Evolutionary conservation across 148 eudicot species (phyloP).

Genomic region (Pouteria glomerata): DNA sequence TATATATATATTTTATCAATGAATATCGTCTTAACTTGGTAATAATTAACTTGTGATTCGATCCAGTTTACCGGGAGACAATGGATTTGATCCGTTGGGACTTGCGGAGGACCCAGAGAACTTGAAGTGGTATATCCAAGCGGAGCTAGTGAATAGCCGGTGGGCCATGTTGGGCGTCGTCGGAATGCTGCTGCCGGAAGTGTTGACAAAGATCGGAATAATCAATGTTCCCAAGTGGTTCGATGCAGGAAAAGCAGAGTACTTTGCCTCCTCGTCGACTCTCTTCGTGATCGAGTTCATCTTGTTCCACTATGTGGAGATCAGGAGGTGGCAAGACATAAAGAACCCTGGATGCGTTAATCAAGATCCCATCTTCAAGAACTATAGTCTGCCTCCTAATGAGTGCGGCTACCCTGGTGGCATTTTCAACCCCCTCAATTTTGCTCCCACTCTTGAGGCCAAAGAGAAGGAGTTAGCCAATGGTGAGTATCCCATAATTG

Average conservation of each 20-base stretch:
- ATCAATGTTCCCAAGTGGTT: slow-evolving; percentile 81
- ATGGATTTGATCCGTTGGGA: slow-evolving; percentile 92
- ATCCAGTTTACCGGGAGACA: slow-evolving; percentile 92
- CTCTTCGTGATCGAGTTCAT: slow-evolving; percentile 96
- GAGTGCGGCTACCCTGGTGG: slow-evolving; percentile 96
- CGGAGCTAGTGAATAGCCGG: slow-evolving; percentile 86
- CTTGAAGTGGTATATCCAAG: slow-evolving; percentile 87
- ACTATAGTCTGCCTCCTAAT: slow-evolving; percentile 83
- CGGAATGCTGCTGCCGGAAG: slow-evolving; percentile 92
- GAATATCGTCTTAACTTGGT: too few relatives aligned
- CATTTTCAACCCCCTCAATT: slow-evolving; percentile 92
- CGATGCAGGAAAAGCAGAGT: slow-evolving; percentile 84
- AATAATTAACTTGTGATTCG: too few relatives aligned
- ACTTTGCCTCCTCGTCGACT: slow-evolving; percentile 94
- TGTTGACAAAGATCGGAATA: slow-evolving; percentile 67
- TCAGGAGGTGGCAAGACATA: slow-evolving; percentile 97
- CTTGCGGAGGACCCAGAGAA: slow-evolving; percentile 97
- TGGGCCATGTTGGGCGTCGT: slow-evolving; percentile 99
- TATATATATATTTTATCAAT: too few relatives aligned
- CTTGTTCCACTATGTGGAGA: slow-evolving; percentile 94
- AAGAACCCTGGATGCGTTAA: slow-evolving; percentile 98
- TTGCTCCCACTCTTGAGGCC: slow-evolving; percentile 81
- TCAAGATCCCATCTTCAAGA: slow-evolving; percentile 97
- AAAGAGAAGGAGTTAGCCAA: slow-evolving; percentile 97
- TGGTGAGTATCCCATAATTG: slow-evolving; percentile 31